Percentiles rank a stretch among this genome's conserved stretches.
Conservation (phyloP, 2,329 filamentous ascomycete genomes). For the Uncinocarpus reesii region DNA sequence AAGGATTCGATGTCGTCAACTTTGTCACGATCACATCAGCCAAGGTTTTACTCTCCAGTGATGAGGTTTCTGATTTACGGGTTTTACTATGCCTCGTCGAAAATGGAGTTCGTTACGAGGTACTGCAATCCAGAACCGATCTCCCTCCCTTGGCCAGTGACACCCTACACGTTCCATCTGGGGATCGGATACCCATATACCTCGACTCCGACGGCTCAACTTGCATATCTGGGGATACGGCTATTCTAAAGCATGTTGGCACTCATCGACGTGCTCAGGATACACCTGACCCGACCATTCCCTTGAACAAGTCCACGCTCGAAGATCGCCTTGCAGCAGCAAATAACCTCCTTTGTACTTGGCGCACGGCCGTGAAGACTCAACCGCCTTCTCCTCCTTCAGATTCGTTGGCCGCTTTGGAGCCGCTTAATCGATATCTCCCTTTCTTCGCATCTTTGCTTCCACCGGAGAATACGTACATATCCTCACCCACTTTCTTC, state of each 20-base stretch:
- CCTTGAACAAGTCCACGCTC: slow-evolving; percentile 23
- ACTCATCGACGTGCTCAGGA: slow-evolving; percentile 13
- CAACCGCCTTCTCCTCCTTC: not conserved
- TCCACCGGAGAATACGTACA: slow-evolving; percentile 22
- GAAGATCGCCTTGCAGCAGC: slow-evolving; percentile 21
- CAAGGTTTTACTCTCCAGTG: slow-evolving; percentile 22
- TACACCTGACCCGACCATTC: slow-evolving; percentile 15
- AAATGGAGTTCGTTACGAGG: slow-evolving; percentile 30
- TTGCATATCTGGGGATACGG: slow-evolving; percentile 24
- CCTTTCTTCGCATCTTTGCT: slow-evolving; percentile 17
- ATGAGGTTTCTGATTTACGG: slow-evolving; percentile 28
- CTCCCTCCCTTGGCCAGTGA: not conserved
- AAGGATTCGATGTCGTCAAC: slow-evolving; percentile 66
- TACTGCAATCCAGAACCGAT: slow-evolving; percentile 7
- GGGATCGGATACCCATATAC: slow-evolving; percentile 8
- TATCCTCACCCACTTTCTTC: slow-evolving; percentile 29
- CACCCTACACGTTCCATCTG: slow-evolving; percentile 19
- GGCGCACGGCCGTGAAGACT: not conserved
- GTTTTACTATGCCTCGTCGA: slow-evolving; percentile 32
- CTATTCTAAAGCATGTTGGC: slow-evolving; percentile 27
- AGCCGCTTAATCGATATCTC: not conserved
- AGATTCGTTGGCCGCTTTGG: not conserved
- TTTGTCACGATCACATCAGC: slow-evolving; percentile 33
- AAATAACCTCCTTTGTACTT: slow-evolving; percentile 3
- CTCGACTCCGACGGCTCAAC: slow-evolving; percentile 23